phyloP scores from a whole-genome alignment of 208 protist species.

The Novymonas esmeraldas region DNA sequence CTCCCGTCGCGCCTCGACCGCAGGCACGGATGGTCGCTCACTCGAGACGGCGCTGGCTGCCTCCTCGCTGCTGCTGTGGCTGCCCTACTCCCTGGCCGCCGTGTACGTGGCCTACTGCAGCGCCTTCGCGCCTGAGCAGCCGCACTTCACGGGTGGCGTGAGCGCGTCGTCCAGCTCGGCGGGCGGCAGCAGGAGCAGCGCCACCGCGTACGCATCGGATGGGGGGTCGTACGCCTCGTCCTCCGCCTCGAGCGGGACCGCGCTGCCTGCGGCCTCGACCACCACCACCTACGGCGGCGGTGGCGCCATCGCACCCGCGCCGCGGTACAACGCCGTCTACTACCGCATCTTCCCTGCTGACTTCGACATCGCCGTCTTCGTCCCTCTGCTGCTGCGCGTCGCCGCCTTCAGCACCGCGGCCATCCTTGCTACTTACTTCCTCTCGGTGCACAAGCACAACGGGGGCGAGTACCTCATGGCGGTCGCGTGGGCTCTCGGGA shows the following conservation, averaged over 20 bases:
- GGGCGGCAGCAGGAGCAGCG: neutral
- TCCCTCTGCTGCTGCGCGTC: conserved; percentile 51
- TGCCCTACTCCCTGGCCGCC: conserved; percentile 65
- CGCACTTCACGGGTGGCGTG: neutral
- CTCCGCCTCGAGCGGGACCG: neutral
- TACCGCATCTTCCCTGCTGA: conserved; percentile 53
- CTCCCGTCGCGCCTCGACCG: conserved; percentile 9
- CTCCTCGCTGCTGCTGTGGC: conserved; percentile 63
- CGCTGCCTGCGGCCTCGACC: too few relatives aligned
- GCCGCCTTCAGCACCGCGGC: conserved; percentile 42
- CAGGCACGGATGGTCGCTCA: conserved; percentile 24
- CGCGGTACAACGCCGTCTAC: conserved; percentile 35
- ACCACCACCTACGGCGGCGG: neutral
- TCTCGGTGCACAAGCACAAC: conserved; percentile 47
- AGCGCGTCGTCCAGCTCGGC: conserved; percentile 5
- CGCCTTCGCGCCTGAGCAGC: conserved; percentile 39
- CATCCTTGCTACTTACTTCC: conserved; percentile 48
- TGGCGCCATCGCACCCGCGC: neutral
- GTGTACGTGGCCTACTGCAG: conserved; percentile 70
- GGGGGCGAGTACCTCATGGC: conserved; percentile 73
- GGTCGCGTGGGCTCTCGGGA: conserved; percentile 68
- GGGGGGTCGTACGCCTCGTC: neutral
- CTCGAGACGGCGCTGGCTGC: conserved; percentile 41
- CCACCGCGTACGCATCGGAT: neutral
- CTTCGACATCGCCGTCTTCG: conserved; percentile 53